Evolutionary conservation across 345 rosid species (phyloP), one percentile per base, ranked within the genome.

Genomic region (Litchi chinensis): DNA sequence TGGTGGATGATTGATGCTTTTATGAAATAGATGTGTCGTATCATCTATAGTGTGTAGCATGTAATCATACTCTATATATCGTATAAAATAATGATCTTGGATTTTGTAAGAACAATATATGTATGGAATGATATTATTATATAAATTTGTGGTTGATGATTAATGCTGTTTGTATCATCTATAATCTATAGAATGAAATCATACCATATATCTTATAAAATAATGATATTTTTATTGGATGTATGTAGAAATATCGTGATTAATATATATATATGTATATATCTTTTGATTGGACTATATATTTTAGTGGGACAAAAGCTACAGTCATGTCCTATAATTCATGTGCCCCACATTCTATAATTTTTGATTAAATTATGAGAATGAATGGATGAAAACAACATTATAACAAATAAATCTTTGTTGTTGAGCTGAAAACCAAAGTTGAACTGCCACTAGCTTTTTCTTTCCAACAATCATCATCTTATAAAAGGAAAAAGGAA

Each of bases 361-460:
- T 46, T 11, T 8, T 50, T 46, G 26, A 24, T 50, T 46, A 44
- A 15, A 28, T 74, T 64, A 67, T 39, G 8, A 12, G 26, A 0
- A 57, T 8, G 39, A 59, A 41, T 26, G 11, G 50, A 15, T 44
- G 78, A 65, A 75, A 75, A 75, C 21, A 46, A 75, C 71, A 75
- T 50, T 46, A 75, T 6, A 65, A 32, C 37, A 28, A 75, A 48
- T 75, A 18, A 48, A 65, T 75, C 56, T 60, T 7, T 60, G 8
- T 65, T 18, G 59, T n/a, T 26, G 5, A 19, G 19, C 37, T 37
- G 71, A 48, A 73, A 37, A 50, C 21, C 54, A 52, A 48, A 28
- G 60, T 48, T 50, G 46, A 26, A 19, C 70, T 32, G 10, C 70
- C 26, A 18, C 26, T 70, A 16, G 15, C 22, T 71, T 32, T 37